Percentiles rank a stretch among this genome's conserved stretches.
Conservation (phyloP, 306 rosid genomes). For the Corylus americana region DNA sequence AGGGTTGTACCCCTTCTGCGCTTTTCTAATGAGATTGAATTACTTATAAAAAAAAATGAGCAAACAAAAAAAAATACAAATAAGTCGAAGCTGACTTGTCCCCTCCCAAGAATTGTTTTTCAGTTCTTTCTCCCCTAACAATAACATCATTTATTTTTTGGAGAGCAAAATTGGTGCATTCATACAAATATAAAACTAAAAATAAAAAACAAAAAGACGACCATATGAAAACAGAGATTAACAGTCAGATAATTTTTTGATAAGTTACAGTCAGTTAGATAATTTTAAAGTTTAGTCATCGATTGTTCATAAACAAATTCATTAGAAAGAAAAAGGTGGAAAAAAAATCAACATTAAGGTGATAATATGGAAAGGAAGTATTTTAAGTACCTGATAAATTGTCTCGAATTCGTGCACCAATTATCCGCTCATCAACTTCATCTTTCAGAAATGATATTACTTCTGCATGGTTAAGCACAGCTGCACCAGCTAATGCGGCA, state of each 20-base stretch:
- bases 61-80: background rate
- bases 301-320: background rate
- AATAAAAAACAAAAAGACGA: background rate
- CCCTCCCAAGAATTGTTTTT: background rate
- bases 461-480: constrained; percentile 96
- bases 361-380: constrained; percentile 4
- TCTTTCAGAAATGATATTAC: constrained; percentile 83
- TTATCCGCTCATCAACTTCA: constrained; percentile 60
- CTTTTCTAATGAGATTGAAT: no score
- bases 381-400: constrained; percentile 68
- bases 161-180: background rate
- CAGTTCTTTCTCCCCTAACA: background rate
- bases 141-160: background rate
- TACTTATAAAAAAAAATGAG: background rate
- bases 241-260: background rate
- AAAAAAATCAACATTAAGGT: background rate
- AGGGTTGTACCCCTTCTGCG: no score
- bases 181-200: background rate
- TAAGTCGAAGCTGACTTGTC: background rate
- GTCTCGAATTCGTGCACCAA: constrained; percentile 83
- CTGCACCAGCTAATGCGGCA: constrained; percentile 97
- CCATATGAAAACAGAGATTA: background rate
- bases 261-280: background rate
- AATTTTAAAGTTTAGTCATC: background rate
- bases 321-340: background rate